Evolutionary conservation across 768 basidiomycete species (phyloP).

Genomic region (Mycena galericulata): DNA sequence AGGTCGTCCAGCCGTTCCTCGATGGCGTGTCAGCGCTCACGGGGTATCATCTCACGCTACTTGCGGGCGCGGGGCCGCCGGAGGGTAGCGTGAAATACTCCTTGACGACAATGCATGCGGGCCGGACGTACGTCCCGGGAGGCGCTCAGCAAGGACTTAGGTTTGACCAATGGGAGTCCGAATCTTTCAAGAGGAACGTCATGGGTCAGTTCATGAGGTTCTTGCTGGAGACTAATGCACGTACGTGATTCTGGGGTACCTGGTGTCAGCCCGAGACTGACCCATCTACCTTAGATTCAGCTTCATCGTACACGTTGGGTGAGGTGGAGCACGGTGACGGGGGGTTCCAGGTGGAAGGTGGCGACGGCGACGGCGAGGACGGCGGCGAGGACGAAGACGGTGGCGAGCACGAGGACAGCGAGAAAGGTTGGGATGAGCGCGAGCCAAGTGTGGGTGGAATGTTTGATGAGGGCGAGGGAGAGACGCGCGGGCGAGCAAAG

Average conservation of each 20-base stretch:
- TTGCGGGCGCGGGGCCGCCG: background rate
- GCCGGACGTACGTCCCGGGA: background rate
- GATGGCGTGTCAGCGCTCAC: constrained; percentile 7
- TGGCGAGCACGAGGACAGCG: too few species aligned
- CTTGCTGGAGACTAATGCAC: background rate
- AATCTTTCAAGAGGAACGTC: background rate
- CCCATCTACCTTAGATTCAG: too few species aligned
- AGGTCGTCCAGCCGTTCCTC: constrained; percentile 6
- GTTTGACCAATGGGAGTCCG: constrained; percentile 6
- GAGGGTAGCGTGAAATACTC: background rate
- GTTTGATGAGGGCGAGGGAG: too few species aligned
- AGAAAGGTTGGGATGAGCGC: too few species aligned
- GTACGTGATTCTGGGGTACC: background rate
- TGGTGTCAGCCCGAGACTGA: too few species aligned
- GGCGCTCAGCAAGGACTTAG: background rate
- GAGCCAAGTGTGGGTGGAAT: too few species aligned
- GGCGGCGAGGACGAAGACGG: too few species aligned
- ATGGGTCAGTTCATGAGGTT: constrained; percentile 13
- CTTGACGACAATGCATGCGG: constrained; percentile 1
- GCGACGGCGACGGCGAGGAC: too few species aligned
- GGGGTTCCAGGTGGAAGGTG: too few species aligned
- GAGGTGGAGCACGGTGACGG: too few species aligned
- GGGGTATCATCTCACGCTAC: constrained; percentile 3
- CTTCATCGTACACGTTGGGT: too few species aligned
- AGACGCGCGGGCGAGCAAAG: too few species aligned